phyloP scores from a whole-genome alignment of 1,284 basidiomycete genomes.

The Ustilago vetiveriae region DNA sequence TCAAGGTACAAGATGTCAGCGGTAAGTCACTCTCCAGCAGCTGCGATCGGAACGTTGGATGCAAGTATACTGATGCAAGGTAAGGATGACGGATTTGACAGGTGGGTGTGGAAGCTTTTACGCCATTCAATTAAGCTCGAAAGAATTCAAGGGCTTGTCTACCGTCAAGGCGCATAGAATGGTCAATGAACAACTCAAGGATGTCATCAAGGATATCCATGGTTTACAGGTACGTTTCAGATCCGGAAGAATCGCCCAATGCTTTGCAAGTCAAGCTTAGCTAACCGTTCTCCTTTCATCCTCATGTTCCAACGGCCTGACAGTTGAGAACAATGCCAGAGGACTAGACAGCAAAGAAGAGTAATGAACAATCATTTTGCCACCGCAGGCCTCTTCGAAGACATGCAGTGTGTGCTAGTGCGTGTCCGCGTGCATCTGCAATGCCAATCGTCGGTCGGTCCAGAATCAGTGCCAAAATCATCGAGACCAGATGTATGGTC shows the following conservation, averaged over 20 bases:
- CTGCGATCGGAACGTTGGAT: neutral
- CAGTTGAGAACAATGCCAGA: constrained; percentile 41
- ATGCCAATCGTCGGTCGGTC: no score
- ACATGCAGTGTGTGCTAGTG: no score
- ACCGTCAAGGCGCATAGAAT: constrained; percentile 93
- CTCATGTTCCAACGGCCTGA: no score
- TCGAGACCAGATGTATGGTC: no score
- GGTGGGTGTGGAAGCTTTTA: constrained; percentile 96
- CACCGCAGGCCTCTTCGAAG: no score
- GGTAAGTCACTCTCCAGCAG: constrained; percentile 64
- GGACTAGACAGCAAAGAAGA: constrained; percentile 8
- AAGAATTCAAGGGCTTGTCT: constrained; percentile 83
- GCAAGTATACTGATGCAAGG: constrained; percentile 59
- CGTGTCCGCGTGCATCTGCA: no score
- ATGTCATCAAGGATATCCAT: constrained; percentile 90
- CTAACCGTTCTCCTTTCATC: no score
- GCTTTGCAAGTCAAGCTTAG: no score
- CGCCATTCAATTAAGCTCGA: constrained; percentile 85
- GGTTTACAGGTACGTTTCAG: constrained; percentile 81
- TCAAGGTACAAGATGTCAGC: constrained; percentile 63
- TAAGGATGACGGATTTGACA: constrained; percentile 2
- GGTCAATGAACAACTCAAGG: constrained; percentile 85
- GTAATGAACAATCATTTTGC: no score
- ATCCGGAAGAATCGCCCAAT: no score
- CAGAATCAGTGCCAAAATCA: no score